A percentile compares a stretch with the other conserved stretches of the same genome.
Conservation (phyloP, 371 early-diverging fungal genomes). For the Mortierella sp. region DNA sequence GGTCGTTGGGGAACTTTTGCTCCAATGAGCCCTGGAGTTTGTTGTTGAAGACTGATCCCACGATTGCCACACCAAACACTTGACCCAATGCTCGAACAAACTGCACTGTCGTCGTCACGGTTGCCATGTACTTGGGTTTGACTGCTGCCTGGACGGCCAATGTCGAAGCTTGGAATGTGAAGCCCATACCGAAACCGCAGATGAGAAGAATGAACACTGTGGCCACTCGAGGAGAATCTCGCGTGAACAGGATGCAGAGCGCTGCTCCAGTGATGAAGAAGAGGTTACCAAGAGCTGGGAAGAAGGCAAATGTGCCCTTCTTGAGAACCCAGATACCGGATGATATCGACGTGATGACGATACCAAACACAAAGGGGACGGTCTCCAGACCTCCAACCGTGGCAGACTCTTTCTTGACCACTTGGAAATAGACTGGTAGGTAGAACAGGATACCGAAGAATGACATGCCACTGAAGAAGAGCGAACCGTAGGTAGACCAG, state of each 20-base stretch:
- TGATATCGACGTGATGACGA: conserved; percentile 44
- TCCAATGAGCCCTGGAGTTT: conserved; percentile 20
- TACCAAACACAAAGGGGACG: conserved; percentile 68
- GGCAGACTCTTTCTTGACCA: conserved; percentile 59
- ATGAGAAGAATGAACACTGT: conserved; percentile 55
- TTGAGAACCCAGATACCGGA: conserved; percentile 58
- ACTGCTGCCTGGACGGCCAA: conserved; percentile 64
- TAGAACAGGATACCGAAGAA: conserved; percentile 80
- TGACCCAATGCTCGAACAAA: conserved; percentile 64
- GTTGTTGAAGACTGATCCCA: conserved; percentile 64
- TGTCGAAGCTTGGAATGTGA: conserved; percentile 53
- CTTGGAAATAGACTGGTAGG: conserved; percentile 70
- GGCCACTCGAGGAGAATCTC: conserved; percentile 22
- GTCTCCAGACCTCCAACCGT: conserved; percentile 73
- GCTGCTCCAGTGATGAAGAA: conserved; percentile 59
- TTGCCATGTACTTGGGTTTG: conserved; percentile 55
- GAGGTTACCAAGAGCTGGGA: conserved; percentile 57
- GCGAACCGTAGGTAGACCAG: conserved; percentile 55
- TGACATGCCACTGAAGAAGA: conserved; percentile 73
- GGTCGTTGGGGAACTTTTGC: conserved; percentile 10
- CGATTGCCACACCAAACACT: conserved; percentile 63
- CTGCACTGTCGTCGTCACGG: conserved; percentile 60
- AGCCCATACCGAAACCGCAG: conserved; percentile 63
- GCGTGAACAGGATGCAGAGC: conserved; percentile 40
- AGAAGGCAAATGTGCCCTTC: conserved; percentile 43